Evolutionary conservation across 176 grass and related monocot species (phyloP).

Genomic region (Eragrostis nindensis): DNA sequence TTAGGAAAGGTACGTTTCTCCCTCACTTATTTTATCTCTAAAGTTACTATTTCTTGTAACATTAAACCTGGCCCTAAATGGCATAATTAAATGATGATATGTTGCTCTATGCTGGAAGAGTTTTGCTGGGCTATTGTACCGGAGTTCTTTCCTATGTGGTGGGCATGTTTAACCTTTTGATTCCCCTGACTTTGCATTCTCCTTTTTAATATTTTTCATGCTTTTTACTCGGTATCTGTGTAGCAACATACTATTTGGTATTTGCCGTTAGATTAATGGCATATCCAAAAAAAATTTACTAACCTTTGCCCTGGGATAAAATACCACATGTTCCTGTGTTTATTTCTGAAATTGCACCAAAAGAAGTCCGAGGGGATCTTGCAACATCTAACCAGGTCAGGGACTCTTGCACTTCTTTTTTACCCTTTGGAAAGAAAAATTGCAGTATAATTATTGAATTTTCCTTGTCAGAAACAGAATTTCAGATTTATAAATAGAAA

Average conservation of each 20-base stretch:
- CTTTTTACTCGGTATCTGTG: neutral
- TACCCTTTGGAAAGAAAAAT: no score
- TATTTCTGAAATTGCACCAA: constrained; percentile 84
- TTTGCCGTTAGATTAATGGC: neutral
- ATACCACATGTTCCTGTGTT: constrained; percentile 67
- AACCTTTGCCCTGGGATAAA: constrained; percentile 13
- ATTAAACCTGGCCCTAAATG: constrained; percentile 4
- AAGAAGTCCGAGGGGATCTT: constrained; percentile 66
- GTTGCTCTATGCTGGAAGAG: constrained; percentile 59
- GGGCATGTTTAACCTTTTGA: constrained; percentile 25
- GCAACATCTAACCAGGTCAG: constrained; percentile 62
- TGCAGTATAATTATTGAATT: no score
- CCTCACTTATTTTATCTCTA: neutral
- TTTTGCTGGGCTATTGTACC: constrained; percentile 63
- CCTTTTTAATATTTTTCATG: neutral
- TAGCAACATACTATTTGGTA: neutral
- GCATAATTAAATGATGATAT: constrained; percentile 38
- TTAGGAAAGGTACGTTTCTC: constrained; percentile 52
- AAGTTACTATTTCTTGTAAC: constrained; percentile 7
- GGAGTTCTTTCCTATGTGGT: constrained; percentile 88
- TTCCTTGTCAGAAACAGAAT: no score
- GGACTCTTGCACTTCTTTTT: no score
- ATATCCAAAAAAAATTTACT: neutral
- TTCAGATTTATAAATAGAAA: no score
- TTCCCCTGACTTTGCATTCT: neutral